A percentile compares a stretch with the other conserved stretches of the same genome.
Evolutionary conservation across 495 filamentous ascomycete genomes (phyloP).

Genomic region (Xylaria palmicola): DNA sequence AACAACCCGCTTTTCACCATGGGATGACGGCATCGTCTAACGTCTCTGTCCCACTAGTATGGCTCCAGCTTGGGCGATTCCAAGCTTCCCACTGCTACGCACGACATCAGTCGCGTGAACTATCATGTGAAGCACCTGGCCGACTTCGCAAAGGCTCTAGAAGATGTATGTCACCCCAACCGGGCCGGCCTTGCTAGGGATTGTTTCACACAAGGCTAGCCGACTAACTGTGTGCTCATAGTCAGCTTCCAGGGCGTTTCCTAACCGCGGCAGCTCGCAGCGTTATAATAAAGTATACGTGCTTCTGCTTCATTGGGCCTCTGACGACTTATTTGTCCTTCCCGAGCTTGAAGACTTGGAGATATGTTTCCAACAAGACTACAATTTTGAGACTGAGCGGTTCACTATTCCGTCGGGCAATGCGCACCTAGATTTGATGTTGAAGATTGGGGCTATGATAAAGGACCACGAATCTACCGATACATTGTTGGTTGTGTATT

Average conservation of each 20-base stretch:
- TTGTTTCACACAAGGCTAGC: neutral
- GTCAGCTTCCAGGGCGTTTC: slow-evolving; percentile 52
- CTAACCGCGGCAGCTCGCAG: slow-evolving; percentile 42
- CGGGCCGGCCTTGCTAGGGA: neutral
- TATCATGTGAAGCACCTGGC: slow-evolving; percentile 52
- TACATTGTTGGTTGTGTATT: slow-evolving; percentile 53
- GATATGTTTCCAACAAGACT: slow-evolving; percentile 47
- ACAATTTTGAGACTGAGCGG: slow-evolving; percentile 47
- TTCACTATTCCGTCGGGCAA: slow-evolving; percentile 53
- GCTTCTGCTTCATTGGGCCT: slow-evolving; percentile 55
- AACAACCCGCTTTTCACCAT: neutral
- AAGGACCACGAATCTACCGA: slow-evolving; percentile 49
- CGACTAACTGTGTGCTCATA: slow-evolving; percentile 17
- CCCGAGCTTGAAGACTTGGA: slow-evolving; percentile 52
- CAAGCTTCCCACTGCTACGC: slow-evolving; percentile 43
- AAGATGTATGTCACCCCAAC: slow-evolving; percentile 41
- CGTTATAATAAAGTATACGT: slow-evolving; percentile 52
- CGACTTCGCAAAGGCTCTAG: slow-evolving; percentile 46
- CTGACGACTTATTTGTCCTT: slow-evolving; percentile 53
- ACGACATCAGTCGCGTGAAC: slow-evolving; percentile 52
- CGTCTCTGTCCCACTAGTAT: slow-evolving; percentile 37
- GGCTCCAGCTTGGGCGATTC: slow-evolving; percentile 42
- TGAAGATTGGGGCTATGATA: slow-evolving; percentile 48
- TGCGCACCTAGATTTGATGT: slow-evolving; percentile 50
- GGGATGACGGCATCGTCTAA: neutral